Conservation (phyloP, 208 protist species). For the Leishmania aethiopica region DNA sequence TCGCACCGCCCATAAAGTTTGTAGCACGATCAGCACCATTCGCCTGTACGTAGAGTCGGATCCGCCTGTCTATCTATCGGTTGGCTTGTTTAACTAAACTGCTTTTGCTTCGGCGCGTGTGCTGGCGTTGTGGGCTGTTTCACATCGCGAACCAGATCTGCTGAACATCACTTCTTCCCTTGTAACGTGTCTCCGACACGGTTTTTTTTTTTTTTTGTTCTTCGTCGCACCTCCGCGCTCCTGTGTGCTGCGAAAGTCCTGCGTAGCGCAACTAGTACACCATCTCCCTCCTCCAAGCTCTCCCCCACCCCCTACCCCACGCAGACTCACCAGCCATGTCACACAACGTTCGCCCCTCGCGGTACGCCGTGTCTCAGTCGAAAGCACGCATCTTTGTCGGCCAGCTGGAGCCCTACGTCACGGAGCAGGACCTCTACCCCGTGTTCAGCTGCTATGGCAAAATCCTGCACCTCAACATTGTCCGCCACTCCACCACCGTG, state of each 20-base stretch:
- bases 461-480: slow-evolving; percentile 65
- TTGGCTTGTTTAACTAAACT: not conserved
- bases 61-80: not conserved
- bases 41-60: not conserved
- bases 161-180: not conserved
- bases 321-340: slow-evolving; percentile 14
- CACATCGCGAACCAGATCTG: not conserved
- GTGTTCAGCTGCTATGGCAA: slow-evolving; percentile 63
- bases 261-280: not conserved
- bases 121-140: not conserved
- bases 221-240: not conserved
- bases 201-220: not conserved
- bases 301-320: not conserved
- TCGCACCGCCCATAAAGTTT: not conserved
- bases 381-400: slow-evolving; percentile 68
- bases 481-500: slow-evolving; percentile 63
- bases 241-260: not conserved
- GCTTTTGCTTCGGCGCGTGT: not conserved
- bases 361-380: slow-evolving; percentile 44
- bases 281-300: not conserved
- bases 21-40: not conserved
- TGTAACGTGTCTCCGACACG: not conserved
- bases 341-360: slow-evolving; percentile 34
- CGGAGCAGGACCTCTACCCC: slow-evolving; percentile 62
- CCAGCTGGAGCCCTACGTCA: slow-evolving; percentile 72